Base-by-base conservation (phyloP, 2,329 filamentous ascomycete species). In the Diaporthe sp. region DNA sequence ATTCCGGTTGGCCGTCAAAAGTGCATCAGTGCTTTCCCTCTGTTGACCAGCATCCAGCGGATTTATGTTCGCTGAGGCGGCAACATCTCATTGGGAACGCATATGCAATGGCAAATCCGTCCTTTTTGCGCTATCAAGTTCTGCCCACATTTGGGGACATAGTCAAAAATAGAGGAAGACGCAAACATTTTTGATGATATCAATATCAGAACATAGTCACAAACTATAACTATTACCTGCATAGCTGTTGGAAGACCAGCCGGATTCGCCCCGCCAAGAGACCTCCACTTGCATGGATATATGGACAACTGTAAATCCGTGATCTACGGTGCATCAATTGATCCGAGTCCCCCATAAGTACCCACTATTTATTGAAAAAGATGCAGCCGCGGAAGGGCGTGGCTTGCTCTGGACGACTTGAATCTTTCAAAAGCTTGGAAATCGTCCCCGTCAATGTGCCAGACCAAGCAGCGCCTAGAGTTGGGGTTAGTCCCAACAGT, bases 321-420 rank as follows among this genome's bases (percentile, higher is more conserved):
- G 61, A 46, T 65, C 42, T 46, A 9, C 42, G 61, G 61, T 34
- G 37, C 25, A 65, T 46, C 42, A 65, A 34, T 65, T 31, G 39
- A 65, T 9, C 61, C 9, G 39, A 65, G 17, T 25, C 60, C 13
- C 31, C 42, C 8, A 65, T 2, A 49, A 49, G 61, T 34, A 28
- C n/a, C 42, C 9, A 46, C 60, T 28, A 39, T 22, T 12, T 17
- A 2, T 19, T 15, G 15, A 1, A 1, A 19, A 28, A 15, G 17
- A 10, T 31, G 42, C 42, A 65, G 61, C 25, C 37, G 42, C 19
- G 4, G 15, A n/a, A 10, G 17, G 1, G 34, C 42, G 25, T 34
- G 25, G 9, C 13, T 9, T 5, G 44, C n/a, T 8, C 12, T 15
- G 19, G 4, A 34, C 34, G 10, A 15, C 17, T n/a, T 13, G 9